Evolutionary conservation across 2,329 filamentous ascomycete genomes (phyloP).

Genomic region (Cadophora luteo-olivacea): DNA sequence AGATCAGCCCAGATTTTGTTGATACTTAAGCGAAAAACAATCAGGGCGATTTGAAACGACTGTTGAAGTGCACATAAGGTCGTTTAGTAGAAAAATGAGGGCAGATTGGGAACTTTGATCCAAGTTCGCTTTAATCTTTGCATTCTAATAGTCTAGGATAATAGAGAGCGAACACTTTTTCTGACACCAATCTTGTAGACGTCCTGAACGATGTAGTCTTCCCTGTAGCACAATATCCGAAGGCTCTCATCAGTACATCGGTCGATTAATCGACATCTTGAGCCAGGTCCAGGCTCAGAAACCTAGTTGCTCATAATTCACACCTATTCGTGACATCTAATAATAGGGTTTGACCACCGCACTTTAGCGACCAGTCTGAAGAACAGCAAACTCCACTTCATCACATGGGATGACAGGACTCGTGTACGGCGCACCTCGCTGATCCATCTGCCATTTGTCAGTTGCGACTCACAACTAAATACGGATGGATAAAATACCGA

Average conservation of each 20-base stretch:
- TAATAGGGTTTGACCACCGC: too few species aligned
- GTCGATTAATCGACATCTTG: background rate
- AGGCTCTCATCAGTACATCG: background rate
- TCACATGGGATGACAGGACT: slow-evolving; percentile 9
- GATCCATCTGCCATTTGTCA: slow-evolving; percentile 16
- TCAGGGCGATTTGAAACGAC: background rate
- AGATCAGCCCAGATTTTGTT: too few species aligned
- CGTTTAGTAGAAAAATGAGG: too few species aligned
- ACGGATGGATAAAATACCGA: background rate
- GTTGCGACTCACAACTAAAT: background rate
- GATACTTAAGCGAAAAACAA: background rate
- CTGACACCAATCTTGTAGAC: background rate
- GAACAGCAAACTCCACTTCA: slow-evolving; percentile 16
- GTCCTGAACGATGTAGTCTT: background rate
- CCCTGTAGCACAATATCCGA: background rate
- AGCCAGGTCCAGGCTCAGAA: background rate
- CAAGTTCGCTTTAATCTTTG: background rate
- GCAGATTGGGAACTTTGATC: too few species aligned
- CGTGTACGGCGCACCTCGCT: slow-evolving; percentile 5
- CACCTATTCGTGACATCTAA: background rate
- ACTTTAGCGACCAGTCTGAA: background rate
- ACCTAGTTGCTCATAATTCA: background rate
- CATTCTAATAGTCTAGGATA: background rate
- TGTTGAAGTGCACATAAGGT: too few species aligned
- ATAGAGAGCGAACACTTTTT: background rate